These are phyloP conservation scores for Magnolia changhungtana DNA, from an alignment of 164 flowering plant species.

Conservation along the genomic window DNA sequence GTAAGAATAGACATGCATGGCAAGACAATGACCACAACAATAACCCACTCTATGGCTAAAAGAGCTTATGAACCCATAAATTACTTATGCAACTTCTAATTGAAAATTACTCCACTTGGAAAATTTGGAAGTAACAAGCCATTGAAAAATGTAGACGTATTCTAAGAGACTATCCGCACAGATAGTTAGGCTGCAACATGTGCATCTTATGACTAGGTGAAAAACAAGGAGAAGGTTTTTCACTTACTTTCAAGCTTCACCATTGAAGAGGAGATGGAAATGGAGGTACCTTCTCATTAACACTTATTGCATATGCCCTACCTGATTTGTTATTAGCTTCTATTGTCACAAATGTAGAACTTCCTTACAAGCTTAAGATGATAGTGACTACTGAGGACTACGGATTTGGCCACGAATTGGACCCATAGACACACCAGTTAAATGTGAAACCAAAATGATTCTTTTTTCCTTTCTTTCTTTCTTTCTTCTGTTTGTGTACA, in stretches of 20 bases:
- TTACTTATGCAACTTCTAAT: too few species aligned
- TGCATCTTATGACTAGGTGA: neutral
- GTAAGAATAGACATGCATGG: neutral
- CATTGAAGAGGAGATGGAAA: neutral
- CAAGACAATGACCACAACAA: neutral
- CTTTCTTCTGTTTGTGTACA: too few species aligned
- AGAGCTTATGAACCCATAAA: too few species aligned
- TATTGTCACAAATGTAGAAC: slow-evolving; percentile 1
- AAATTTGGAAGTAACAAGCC: too few species aligned
- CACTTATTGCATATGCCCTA: neutral
- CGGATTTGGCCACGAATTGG: too few species aligned
- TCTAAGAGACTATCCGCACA: neutral
- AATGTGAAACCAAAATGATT: too few species aligned
- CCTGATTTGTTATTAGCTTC: neutral
- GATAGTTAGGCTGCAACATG: neutral
- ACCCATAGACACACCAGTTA: too few species aligned
- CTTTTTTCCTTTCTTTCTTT: too few species aligned
- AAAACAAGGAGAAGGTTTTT: neutral
- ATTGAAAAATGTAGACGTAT: neutral
- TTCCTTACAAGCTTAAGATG: neutral
- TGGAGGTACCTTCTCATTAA: neutral
- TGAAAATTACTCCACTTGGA: too few species aligned
- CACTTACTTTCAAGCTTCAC: neutral
- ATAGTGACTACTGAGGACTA: neutral
- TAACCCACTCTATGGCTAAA: neutral